Conservation (phyloP, 768 basidiomycete species). For the Lactarius deliciosus region DNA sequence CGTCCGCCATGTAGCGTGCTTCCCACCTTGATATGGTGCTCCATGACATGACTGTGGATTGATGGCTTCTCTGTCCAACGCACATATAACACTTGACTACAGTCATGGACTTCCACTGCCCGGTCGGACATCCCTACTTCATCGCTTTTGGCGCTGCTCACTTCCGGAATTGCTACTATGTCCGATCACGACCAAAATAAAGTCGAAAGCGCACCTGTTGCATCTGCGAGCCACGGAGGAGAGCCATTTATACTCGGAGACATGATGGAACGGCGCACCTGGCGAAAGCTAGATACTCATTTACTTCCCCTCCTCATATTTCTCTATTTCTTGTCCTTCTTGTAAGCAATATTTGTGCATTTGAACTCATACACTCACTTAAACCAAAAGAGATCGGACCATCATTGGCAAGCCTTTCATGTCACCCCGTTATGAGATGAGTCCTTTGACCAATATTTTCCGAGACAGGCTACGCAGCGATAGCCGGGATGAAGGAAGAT, state of each 20-base stretch:
- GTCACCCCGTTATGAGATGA: background rate
- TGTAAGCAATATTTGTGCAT: slow-evolving; percentile 19
- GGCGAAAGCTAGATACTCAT: slow-evolving; percentile 23
- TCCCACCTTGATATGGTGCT: background rate
- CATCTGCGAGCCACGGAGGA: background rate
- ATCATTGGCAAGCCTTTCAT: slow-evolving; percentile 22
- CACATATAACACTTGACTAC: background rate
- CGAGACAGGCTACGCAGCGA: slow-evolving; percentile 30
- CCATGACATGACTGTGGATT: background rate
- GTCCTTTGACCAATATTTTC: background rate
- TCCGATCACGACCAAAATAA: background rate
- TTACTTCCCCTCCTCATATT: slow-evolving; percentile 25
- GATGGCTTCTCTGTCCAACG: background rate
- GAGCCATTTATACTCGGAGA: background rate
- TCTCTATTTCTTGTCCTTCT: slow-evolving; percentile 29
- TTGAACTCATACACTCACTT: background rate
- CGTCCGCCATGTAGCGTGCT: background rate
- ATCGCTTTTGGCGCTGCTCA: background rate
- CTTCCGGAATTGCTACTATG: slow-evolving; percentile 2
- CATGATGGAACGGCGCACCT: slow-evolving; percentile 11
- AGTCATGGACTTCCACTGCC: background rate
- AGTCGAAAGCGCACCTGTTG: background rate
- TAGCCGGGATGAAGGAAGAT: slow-evolving; percentile 47
- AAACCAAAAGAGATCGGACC: slow-evolving; percentile 26
- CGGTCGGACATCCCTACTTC: too few relatives aligned